Base-by-base conservation (phyloP, 345 rosid species). In the Linum usitatissimum region DNA sequence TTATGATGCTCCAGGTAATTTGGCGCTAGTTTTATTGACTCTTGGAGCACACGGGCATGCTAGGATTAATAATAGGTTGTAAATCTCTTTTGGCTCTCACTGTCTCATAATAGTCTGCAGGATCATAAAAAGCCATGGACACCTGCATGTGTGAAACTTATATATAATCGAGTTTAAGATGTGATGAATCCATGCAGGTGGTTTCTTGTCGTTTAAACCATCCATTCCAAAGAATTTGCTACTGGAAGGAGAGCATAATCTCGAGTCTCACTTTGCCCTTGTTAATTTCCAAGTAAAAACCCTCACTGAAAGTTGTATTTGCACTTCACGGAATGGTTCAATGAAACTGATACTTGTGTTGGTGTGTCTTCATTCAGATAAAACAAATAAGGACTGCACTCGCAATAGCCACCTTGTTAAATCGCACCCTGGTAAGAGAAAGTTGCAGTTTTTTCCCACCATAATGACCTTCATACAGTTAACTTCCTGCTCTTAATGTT, bases 311-410 rank as follows among this genome's bases (percentile, higher is more conserved):
- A 36, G 54, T 53, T 66, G 59, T 38, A 65, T 62, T 40, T 71
- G 20, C 60, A 63, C 63, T 72, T 71, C 36, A 14, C 28, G 67
- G 15, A 40, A 2, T 31, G 23, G 28, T 39, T 30, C 66, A 65
- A 66, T 62, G 64, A 55, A 31, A 67, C 64, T 64, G 61, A 65
- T 64, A 53, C 63, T 63, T 53, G 15, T 61, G 19, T 63, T 53
- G 53, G 64, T 59, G 69, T 68, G 56, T 57, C 64, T 68, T 59
- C 69, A 28, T 74, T 57, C 85, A 93, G 99, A 83, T 87, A 36
- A 90, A 84, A 73, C 97, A 93, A 73, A 84, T 93, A 73, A 87
- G 97, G 81, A 74, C 88, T 12, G 99, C 99, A 13, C 82, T 93
- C 34, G 92, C 97, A 64, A 76, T 93, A 72, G 94, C 99, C 21